These are phyloP conservation scores for Alternaria incomplexa DNA, from an alignment of 2,329 filamentous ascomycete genomes.

Conservation along the genomic window DNA sequence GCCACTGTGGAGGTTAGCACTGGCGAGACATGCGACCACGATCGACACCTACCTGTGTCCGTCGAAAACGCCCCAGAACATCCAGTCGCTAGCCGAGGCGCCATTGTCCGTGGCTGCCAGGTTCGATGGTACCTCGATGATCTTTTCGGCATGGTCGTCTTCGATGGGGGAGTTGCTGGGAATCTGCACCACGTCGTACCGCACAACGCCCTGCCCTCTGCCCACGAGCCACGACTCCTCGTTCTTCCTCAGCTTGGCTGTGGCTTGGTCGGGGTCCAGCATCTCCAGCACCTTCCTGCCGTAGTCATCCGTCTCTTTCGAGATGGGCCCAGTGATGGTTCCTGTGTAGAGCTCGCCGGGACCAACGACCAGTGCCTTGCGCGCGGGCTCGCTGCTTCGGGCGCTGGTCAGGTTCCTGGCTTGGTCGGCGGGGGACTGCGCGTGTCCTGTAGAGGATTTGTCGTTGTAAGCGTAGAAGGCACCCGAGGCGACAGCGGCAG, in stretches of 20 bases:
- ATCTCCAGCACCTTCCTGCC: conserved; percentile 91
- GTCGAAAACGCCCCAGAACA: conserved; percentile 99
- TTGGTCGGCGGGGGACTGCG: conserved; percentile 30
- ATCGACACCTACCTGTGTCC: conserved; percentile 76
- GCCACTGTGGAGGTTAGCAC: conserved; percentile 62
- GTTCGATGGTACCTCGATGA: conserved; percentile 81
- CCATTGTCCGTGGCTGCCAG: conserved; percentile 62
- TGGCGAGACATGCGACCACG: background rate
- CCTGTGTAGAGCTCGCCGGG: conserved; percentile 90
- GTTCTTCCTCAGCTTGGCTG: conserved; percentile 83
- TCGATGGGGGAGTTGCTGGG: conserved; percentile 98
- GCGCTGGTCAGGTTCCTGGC: conserved; percentile 42
- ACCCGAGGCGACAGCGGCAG: conserved; percentile 73
- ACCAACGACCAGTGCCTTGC: conserved; percentile 80
- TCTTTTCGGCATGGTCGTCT: conserved; percentile 98
- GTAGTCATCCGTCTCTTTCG: conserved; percentile 84
- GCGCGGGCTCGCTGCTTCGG: conserved; percentile 57
- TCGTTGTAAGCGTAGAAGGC: conserved; percentile 76
- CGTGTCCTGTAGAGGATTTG: conserved; percentile 29
- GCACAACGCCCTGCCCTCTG: conserved; percentile 85
- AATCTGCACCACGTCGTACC: conserved; percentile 92
- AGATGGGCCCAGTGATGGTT: conserved; percentile 83
- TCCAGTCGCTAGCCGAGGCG: conserved; percentile 81
- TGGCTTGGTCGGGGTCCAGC: conserved; percentile 93
- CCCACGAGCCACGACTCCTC: conserved; percentile 93